These are phyloP conservation scores for Viola odorata DNA, from an alignment of 345 rosid species.

Conservation along the genomic window DNA sequence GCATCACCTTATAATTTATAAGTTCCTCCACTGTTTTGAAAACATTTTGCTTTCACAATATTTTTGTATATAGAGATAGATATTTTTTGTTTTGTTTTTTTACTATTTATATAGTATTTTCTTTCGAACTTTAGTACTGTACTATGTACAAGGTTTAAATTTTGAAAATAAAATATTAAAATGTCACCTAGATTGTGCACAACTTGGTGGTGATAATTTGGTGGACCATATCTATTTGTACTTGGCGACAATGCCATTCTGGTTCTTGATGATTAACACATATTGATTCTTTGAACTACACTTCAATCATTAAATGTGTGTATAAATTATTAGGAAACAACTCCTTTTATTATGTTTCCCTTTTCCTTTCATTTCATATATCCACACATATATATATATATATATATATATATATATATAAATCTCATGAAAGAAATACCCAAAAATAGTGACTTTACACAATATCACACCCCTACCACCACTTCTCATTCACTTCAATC, in stretches of 20 bases:
- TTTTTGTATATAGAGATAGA: too few species aligned
- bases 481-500: too few species aligned
- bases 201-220: slow-evolving; percentile 16
- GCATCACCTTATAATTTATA: neutral
- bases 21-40: neutral
- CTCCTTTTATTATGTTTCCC: slow-evolving; percentile 13
- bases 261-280: slow-evolving; percentile 25
- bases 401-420: too few species aligned
- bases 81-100: neutral
- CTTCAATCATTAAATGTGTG: slow-evolving; percentile 25
- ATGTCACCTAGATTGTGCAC: slow-evolving; percentile 13
- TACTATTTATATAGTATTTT: too few species aligned
- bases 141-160: slow-evolving; percentile 7
- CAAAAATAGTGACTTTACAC: too few species aligned
- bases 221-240: slow-evolving; percentile 32
- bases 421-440: too few species aligned
- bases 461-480: too few species aligned
- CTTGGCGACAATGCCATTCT: slow-evolving; percentile 27
- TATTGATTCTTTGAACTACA: slow-evolving; percentile 32
- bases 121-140: neutral
- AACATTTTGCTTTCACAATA: neutral
- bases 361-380: slow-evolving; percentile 10
- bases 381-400: too few species aligned
- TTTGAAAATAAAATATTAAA: neutral
- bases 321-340: slow-evolving; percentile 13